phyloP scores from a whole-genome alignment of 768 basidiomycete genomes.

The Hypholoma fasciculare region DNA sequence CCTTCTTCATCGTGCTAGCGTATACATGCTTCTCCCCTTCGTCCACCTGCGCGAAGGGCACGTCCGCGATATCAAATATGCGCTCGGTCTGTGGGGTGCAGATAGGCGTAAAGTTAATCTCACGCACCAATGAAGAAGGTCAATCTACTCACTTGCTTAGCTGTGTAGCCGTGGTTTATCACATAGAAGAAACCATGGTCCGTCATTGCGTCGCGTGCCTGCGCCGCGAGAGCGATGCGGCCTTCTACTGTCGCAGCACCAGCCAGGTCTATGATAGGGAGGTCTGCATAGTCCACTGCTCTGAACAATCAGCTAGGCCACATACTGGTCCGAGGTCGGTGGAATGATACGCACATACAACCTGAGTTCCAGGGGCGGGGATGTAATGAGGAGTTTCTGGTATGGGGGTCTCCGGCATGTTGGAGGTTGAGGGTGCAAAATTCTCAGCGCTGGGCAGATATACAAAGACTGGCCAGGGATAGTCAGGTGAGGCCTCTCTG shows the following conservation, averaged over 20 bases:
- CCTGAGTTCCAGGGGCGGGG: slow-evolving; percentile 17
- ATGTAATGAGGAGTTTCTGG: slow-evolving; percentile 20
- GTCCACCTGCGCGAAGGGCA: slow-evolving; percentile 41
- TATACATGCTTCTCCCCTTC: slow-evolving; percentile 44
- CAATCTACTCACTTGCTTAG: slow-evolving; percentile 30
- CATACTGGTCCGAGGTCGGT: neutral
- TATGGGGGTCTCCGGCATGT: slow-evolving; percentile 12
- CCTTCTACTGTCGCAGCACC: slow-evolving; percentile 36
- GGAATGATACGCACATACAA: slow-evolving; percentile 13
- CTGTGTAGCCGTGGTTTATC: slow-evolving; percentile 45
- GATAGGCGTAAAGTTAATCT: no score
- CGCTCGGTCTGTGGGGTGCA: slow-evolving; percentile 34
- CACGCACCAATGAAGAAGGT: neutral
- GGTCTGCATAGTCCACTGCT: slow-evolving; percentile 42
- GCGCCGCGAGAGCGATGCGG: slow-evolving; percentile 33
- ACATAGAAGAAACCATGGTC: slow-evolving; percentile 49
- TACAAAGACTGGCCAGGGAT: neutral
- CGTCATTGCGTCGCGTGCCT: slow-evolving; percentile 46
- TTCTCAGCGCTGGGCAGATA: no score
- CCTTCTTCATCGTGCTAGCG: slow-evolving; percentile 36
- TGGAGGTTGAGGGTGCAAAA: no score
- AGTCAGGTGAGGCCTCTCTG: slow-evolving; percentile 1
- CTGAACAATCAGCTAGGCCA: neutral
- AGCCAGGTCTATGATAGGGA: slow-evolving; percentile 53
- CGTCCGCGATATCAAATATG: slow-evolving; percentile 50